phyloP scores from a whole-genome alignment of 2,329 filamentous ascomycete genomes.

The Tricladium varicosporioides region DNA sequence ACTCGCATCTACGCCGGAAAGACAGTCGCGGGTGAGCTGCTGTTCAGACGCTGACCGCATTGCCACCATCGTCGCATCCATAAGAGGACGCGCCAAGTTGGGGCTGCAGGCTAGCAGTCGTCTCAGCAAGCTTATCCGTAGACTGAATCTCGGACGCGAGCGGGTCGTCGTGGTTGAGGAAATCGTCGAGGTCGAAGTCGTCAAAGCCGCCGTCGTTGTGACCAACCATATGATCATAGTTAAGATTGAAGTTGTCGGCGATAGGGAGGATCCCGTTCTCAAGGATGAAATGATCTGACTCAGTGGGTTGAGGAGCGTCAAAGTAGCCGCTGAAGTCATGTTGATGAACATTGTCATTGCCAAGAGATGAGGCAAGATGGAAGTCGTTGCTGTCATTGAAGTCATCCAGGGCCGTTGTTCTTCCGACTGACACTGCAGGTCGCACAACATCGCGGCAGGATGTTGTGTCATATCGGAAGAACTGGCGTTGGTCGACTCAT shows the following conservation, averaged over 20 bases:
- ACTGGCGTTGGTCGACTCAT: slow-evolving; percentile 40
- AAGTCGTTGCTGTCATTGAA: slow-evolving; percentile 25
- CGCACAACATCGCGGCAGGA: slow-evolving; percentile 99
- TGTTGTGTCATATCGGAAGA: slow-evolving; percentile 95
- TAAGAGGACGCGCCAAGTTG: slow-evolving; percentile 69
- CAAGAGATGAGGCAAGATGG: slow-evolving; percentile 40
- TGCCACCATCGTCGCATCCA: slow-evolving; percentile 71
- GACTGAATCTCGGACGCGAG: slow-evolving; percentile 34
- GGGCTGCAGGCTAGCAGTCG: slow-evolving; percentile 70
- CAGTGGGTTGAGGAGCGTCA: slow-evolving; percentile 65
- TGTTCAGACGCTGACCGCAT: slow-evolving; percentile 67
- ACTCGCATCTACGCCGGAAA: slow-evolving; percentile 28
- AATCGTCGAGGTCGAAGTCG: slow-evolving; percentile 51
- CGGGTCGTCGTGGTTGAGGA: slow-evolving; percentile 49
- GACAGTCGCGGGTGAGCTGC: slow-evolving; percentile 32
- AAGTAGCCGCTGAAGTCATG: slow-evolving; percentile 69
- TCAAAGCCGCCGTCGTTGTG: slow-evolving; percentile 53
- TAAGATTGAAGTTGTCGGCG: slow-evolving; percentile 63
- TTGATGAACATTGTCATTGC: slow-evolving; percentile 60
- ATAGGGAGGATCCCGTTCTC: slow-evolving; percentile 74
- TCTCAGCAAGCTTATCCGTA: slow-evolving; percentile 37
- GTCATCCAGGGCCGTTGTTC: slow-evolving; percentile 37
- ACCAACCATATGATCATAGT: slow-evolving; percentile 66
- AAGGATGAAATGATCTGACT: slow-evolving; percentile 73
- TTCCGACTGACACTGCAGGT: slow-evolving; percentile 99